Conservation (phyloP, 2,329 filamentous ascomycete species). For the Penicillium thymicola region DNA sequence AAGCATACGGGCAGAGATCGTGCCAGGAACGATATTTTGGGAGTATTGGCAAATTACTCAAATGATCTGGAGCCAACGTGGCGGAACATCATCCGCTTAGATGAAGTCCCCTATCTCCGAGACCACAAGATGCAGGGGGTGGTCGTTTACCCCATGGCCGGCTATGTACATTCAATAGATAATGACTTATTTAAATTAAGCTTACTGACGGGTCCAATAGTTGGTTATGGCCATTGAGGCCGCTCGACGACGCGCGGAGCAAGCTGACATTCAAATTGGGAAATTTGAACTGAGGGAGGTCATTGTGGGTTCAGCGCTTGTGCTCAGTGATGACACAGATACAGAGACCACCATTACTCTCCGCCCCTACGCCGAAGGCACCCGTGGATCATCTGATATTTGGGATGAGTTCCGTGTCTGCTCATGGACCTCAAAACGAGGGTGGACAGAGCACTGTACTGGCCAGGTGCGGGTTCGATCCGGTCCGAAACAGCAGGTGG, state of each 20-base stretch:
- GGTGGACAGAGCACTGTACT: conserved; percentile 28
- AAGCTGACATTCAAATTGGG: conserved; percentile 33
- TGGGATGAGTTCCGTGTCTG: conserved; percentile 30
- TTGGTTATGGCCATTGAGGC: conserved; percentile 34
- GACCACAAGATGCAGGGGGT: conserved; percentile 35
- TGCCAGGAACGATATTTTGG: conserved; percentile 28
- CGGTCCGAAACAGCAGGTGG: conserved; percentile 16
- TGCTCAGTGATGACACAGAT: conserved; percentile 48
- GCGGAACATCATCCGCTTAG: conserved; percentile 27
- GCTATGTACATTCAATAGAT: conserved; percentile 16
- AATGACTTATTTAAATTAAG: not conserved
- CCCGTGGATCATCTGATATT: conserved; percentile 30
- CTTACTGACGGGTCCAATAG: conserved; percentile 7
- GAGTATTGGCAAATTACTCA: conserved; percentile 26
- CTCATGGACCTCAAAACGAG: conserved; percentile 25
- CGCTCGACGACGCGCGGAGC: conserved; percentile 28
- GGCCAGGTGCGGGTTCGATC: conserved; percentile 26
- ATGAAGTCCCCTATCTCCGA: conserved; percentile 26
- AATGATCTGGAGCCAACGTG: conserved; percentile 24
- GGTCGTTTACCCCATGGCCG: conserved; percentile 25
- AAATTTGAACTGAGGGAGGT: conserved; percentile 51
- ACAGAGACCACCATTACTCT: conserved; percentile 52
- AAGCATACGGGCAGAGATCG: conserved; percentile 23
- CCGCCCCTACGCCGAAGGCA: conserved; percentile 38
- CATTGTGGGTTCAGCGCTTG: conserved; percentile 46